phyloP scores from a whole-genome alignment of 139 green algal species.

The Auxenochlorella protothecoides region DNA sequence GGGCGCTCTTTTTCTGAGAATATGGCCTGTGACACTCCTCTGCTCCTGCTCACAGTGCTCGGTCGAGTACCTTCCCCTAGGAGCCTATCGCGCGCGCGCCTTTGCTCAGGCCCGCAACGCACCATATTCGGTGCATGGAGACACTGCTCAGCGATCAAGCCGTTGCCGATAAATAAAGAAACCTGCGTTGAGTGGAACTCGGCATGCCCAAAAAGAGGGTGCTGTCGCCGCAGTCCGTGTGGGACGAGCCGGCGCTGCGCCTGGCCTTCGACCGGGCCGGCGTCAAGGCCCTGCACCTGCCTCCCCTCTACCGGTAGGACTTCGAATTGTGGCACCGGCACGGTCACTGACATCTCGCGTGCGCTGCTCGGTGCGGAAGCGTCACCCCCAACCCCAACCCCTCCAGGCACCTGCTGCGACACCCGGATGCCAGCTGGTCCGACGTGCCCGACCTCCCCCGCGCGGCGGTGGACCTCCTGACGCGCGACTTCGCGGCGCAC shows the following conservation, averaged over 20 bases:
- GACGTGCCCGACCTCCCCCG: conserved; percentile 65
- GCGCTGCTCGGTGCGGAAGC: too few species aligned
- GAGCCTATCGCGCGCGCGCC: too few species aligned
- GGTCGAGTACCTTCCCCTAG: too few species aligned
- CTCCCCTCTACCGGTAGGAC: conserved; percentile 46
- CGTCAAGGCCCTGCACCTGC: conserved; percentile 49
- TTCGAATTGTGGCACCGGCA: neutral
- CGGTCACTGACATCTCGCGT: neutral
- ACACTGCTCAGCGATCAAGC: too few species aligned
- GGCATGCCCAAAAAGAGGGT: conserved; percentile 30
- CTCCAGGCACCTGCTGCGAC: conserved; percentile 45
- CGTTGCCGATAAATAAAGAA: too few species aligned
- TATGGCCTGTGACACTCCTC: too few species aligned
- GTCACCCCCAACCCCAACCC: neutral
- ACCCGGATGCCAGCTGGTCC: conserved; percentile 38
- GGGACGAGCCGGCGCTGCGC: conserved; percentile 35
- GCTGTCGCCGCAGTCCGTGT: conserved; percentile 37
- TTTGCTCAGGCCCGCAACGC: too few species aligned
- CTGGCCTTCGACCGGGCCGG: conserved; percentile 38
- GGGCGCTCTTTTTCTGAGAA: too few species aligned
- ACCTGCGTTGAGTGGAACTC: too few species aligned
- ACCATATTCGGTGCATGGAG: too few species aligned
- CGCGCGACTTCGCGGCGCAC: conserved; percentile 37
- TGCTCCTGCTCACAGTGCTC: too few species aligned
- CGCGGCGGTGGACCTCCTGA: conserved; percentile 36